Base-by-base conservation (phyloP, 805 yeast species). In the Lipomyces yamadae region DNA sequence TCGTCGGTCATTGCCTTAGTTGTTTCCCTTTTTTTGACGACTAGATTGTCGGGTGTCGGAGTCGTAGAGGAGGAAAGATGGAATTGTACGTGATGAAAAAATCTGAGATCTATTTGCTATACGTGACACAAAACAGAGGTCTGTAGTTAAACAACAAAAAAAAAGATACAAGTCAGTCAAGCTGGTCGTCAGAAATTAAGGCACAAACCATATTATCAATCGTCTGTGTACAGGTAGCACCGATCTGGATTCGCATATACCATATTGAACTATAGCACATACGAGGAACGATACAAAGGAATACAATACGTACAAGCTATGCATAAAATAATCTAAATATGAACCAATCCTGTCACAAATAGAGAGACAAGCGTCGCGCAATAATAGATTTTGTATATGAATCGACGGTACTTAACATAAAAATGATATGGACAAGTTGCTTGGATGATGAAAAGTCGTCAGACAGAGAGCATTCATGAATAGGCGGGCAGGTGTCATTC, bases 1-100 rank as follows among this genome's bases (percentile, higher is more conserved):
- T 69, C 72, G 65, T 68, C 71, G 34, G 71, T 69, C 71, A 68
- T 63, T 15, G 35, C 58, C 39, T 29, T 52, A 32, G 24, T 11
- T 24, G 34, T 8, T 52, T 24, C 24, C 55, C 34, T 29, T 52
- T 11, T 29, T 48, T 50, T 52, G 6, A 52, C 10, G 33, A 6
- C 45, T 56, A 56, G 48, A 42, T 42, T 5, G 48, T 42, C 48
- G 48, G 8, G 48, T n/a, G 48, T 24, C 13, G 48, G 24, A 42
- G 48, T 42, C 48, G 48, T 42, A 42, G 48, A n/a, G 48, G n/a
- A 42, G 10, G 18, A 5, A 15, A 11, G 48, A 42, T 42, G 48
- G 48, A 42, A 15, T n/a, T 15, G 48, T 42, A n/a, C 18, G 4
- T 42, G 48, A 42, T 42, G 18, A 42, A 24, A 24, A 42, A 42